Evolutionary conservation across 305 asterid species (phyloP).

Genomic region (Rubia occidens): DNA sequence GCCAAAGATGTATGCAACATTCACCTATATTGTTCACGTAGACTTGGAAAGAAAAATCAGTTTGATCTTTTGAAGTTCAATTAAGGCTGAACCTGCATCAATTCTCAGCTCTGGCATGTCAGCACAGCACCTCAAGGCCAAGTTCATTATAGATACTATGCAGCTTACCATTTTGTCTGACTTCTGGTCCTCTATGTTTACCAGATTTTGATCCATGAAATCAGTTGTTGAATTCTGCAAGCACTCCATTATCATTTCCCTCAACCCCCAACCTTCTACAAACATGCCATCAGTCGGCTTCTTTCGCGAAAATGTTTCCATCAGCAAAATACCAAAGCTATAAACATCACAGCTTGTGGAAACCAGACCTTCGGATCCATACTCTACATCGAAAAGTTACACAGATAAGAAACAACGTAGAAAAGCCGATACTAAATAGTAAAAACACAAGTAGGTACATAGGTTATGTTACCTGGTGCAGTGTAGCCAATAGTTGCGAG

Average conservation of each 20-base stretch:
- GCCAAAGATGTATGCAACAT: too few relatives aligned
- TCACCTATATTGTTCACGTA: background rate
- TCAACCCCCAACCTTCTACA: conserved; percentile 1
- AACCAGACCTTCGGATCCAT: conserved; percentile 5
- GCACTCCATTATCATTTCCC: background rate
- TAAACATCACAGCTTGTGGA: conserved; percentile 7
- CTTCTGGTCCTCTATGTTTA: background rate
- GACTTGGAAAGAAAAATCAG: background rate
- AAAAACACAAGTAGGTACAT: too few relatives aligned
- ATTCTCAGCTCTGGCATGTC: background rate
- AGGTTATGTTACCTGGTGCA: background rate
- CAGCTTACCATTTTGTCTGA: conserved; percentile 3
- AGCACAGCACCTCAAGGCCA: background rate
- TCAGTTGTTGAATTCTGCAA: background rate
- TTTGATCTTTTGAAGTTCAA: background rate
- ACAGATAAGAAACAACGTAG: too few relatives aligned
- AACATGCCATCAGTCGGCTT: conserved; percentile 26
- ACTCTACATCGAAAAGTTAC: conserved; percentile 1
- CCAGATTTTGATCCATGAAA: background rate
- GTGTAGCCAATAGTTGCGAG: background rate
- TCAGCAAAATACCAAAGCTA: conserved; percentile 23
- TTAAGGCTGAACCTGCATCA: background rate
- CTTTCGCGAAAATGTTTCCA: conserved; percentile 18
- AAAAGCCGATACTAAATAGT: too few relatives aligned
- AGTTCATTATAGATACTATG: background rate